A percentile compares a stretch with the other conserved stretches of the same genome.
These are phyloP conservation scores for Phaeoacremonium minimum DNA, from an alignment of 2,329 filamentous ascomycete species.

Conservation along the genomic window DNA sequence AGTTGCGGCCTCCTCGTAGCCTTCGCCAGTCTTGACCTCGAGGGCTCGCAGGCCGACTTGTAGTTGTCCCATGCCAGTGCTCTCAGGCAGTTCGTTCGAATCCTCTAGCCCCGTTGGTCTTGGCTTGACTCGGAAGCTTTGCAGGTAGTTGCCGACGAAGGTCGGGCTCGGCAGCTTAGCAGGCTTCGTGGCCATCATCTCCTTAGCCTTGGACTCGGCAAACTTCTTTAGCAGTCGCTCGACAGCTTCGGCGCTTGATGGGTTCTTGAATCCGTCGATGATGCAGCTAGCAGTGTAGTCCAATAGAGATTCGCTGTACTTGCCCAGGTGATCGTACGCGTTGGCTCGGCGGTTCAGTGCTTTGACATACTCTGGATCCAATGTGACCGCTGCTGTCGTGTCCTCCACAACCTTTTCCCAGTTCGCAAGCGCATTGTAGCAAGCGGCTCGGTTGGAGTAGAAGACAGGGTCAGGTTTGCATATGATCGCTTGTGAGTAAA, in stretches of 20 bases:
- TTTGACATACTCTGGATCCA: conserved; percentile 96
- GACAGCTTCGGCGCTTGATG: conserved; percentile 81
- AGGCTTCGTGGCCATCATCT: conserved; percentile 78
- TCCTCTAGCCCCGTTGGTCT: conserved; percentile 81
- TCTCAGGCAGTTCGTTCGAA: conserved; percentile 68
- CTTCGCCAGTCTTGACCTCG: conserved; percentile 81
- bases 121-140: conserved; percentile 87
- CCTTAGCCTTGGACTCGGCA: conserved; percentile 88
- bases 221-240: conserved; percentile 95
- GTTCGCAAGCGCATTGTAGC: conserved; percentile 87
- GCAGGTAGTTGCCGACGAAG: conserved; percentile 97
- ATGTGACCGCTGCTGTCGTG: conserved; percentile 87
- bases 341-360: conserved; percentile 94
- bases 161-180: conserved; percentile 92
- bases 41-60: conserved; percentile 78
- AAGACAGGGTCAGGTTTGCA: conserved; percentile 98
- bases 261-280: conserved; percentile 94
- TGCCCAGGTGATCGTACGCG: conserved; percentile 89
- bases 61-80: conserved; percentile 79
- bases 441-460: conserved; percentile 97
- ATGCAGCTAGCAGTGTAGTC: conserved; percentile 99
- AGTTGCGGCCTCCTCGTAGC: conserved; percentile 81
- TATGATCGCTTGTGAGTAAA: conserved; percentile 93
- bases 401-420: conserved; percentile 98
- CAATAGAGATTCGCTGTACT: conserved; percentile 89